phyloP scores from a whole-genome alignment of 768 basidiomycete genomes.

The Xanthoconium stramineum region DNA sequence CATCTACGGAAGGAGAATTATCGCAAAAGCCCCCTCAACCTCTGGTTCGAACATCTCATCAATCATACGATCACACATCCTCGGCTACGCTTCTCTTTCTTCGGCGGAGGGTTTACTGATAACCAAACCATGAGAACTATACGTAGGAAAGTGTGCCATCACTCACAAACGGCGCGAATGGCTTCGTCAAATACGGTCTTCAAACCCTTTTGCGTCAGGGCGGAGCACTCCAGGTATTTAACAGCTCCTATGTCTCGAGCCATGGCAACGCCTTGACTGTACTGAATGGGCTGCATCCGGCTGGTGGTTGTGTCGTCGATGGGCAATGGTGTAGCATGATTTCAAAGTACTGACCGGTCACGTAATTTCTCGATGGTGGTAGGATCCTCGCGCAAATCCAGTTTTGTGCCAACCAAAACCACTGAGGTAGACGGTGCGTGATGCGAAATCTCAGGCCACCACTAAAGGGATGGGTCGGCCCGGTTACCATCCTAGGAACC shows the following conservation, averaged over 20 bases:
- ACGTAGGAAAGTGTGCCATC: background rate
- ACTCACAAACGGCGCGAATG: constrained; percentile 92
- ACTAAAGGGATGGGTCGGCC: constrained; percentile 43
- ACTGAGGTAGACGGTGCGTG: constrained; percentile 94
- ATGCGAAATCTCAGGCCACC: constrained; percentile 96
- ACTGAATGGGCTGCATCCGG: constrained; percentile 93
- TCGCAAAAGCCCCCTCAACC: constrained; percentile 16
- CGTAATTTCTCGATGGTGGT: constrained; percentile 89
- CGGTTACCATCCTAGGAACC: background rate
- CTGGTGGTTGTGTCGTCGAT: constrained; percentile 36
- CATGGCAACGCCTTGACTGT: constrained; percentile 87
- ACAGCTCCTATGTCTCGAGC: constrained; percentile 93
- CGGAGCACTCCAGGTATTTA: constrained; percentile 94
- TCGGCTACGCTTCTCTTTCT: constrained; percentile 45
- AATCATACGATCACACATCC: constrained; percentile 74
- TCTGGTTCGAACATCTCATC: constrained; percentile 20
- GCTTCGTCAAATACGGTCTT: constrained; percentile 99
- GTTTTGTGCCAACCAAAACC: constrained; percentile 94
- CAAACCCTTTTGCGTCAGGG: constrained; percentile 95
- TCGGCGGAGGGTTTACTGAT: constrained; percentile 74
- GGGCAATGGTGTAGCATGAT: constrained; percentile 1
- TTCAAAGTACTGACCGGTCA: constrained; percentile 61
- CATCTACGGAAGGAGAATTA: constrained; percentile 28
- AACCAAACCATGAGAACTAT: constrained; percentile 6
- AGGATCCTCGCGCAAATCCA: constrained; percentile 95